Evolutionary conservation across 2,329 filamentous ascomycete species (phyloP).

Genomic region (Diaporthe humulicola): DNA sequence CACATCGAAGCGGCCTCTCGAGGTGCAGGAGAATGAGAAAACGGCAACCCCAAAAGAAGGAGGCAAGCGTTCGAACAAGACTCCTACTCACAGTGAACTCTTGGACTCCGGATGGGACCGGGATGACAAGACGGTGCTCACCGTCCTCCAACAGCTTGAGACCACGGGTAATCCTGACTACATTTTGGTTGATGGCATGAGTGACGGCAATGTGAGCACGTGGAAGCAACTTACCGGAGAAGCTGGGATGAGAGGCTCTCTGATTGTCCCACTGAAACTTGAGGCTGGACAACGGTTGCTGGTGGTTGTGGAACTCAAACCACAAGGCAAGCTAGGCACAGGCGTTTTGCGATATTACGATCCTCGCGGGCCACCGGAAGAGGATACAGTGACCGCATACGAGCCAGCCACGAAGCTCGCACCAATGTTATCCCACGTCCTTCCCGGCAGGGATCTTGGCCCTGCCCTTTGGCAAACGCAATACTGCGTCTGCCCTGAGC

Average conservation of each 20-base stretch:
- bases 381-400: not conserved
- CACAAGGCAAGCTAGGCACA: not conserved
- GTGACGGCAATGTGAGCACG: not conserved
- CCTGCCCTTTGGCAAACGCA: slow-evolving; percentile 1
- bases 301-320: slow-evolving; percentile 8
- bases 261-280: not conserved
- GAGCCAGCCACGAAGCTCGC: not conserved
- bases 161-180: not conserved
- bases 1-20: slow-evolving; percentile 1
- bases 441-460: not conserved
- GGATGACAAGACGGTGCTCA: slow-evolving; percentile 29
- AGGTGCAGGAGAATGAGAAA: not conserved
- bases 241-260: not conserved
- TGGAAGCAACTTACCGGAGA: not conserved
- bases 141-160: slow-evolving; percentile 23
- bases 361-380: not conserved
- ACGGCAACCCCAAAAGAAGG: not conserved
- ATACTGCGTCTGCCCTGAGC: slow-evolving; percentile 24
- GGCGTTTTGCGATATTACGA: slow-evolving; percentile 16
- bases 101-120: slow-evolving; percentile 19
- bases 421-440: not conserved
- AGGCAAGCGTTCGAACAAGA: slow-evolving; percentile 17
- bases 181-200: slow-evolving; percentile 17
- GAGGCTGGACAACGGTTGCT: not conserved
- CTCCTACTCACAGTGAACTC: slow-evolving; percentile 1